These are phyloP conservation scores for Lachnellula arida DNA, from an alignment of 2,329 filamentous ascomycete species.

Conservation along the genomic window DNA sequence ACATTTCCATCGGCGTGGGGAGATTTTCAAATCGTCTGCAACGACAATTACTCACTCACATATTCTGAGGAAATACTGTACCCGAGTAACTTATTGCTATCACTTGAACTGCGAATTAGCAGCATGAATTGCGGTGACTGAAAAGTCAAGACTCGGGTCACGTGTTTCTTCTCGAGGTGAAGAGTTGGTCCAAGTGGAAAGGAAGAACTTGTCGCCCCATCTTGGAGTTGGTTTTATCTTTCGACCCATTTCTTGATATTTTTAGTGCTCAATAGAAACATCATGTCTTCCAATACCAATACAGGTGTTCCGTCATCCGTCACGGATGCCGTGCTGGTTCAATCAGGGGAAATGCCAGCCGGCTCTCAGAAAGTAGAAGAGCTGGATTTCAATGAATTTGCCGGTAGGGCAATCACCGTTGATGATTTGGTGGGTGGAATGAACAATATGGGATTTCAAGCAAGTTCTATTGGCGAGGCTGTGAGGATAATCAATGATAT, in stretches of 20 bases:
- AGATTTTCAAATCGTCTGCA: too few relatives aligned
- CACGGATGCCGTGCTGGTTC: constrained; percentile 77
- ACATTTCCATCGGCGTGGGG: too few relatives aligned
- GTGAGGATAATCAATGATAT: constrained; percentile 92
- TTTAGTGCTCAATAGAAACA: background rate
- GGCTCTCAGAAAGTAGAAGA: constrained; percentile 79
- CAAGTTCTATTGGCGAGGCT: constrained; percentile 76
- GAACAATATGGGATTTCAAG: constrained; percentile 81
- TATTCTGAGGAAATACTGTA: too few relatives aligned
- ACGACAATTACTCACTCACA: too few relatives aligned
- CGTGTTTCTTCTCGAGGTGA: too few relatives aligned
- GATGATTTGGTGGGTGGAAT: constrained; percentile 80
- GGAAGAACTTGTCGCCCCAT: too few relatives aligned
- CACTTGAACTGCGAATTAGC: too few relatives aligned
- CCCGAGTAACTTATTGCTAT: too few relatives aligned
- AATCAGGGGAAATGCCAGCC: constrained; percentile 75
- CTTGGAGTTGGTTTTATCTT: background rate
- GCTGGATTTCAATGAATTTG: constrained; percentile 84
- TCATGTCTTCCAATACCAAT: constrained; percentile 33
- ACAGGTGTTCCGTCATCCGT: constrained; percentile 54
- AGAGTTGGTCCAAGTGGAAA: too few relatives aligned
- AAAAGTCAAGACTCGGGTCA: too few relatives aligned
- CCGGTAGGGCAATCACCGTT: constrained; percentile 70
- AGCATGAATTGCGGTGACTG: too few relatives aligned
- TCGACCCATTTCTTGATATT: background rate